Evolutionary conservation across 2,329 filamentous ascomycete species (phyloP), one percentile per base, ranked within the genome.

Genomic region (Ilyonectria sp.): DNA sequence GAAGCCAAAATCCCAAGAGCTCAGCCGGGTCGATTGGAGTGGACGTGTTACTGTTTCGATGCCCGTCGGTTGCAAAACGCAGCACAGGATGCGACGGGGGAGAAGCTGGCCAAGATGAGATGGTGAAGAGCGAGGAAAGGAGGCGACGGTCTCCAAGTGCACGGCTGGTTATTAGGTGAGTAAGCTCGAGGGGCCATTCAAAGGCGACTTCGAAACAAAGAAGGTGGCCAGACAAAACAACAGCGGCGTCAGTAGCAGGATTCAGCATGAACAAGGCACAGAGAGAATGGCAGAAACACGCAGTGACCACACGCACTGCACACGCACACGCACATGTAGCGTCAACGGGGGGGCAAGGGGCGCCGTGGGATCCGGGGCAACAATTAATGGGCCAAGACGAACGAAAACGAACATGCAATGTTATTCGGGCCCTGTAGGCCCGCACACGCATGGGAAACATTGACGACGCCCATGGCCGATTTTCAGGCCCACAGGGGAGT

Each of bases 401-500:
- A 33, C 31, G 31, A 23, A 40, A 49, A 50, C 33, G 31, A 33
- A 29, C 43, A 55, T 47, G 53, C 43, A 62, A 62, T 63, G 60
- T 63, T 63, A 63, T 57, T 61, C 35, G 26, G 49, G 58, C 31
- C 15, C 26, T 40, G 19, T 40, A 47, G 37, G 26, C 26, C 26
- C 6, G 26, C 26, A 6, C 26, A 47, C 31, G 46, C 43, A 52
- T 46, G 50, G 50, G 50, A 53, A 53, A 53, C 50, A 53, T 53
- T 60, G 49, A 55, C 55, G 47, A 52, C 55, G 40, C 62, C 55
- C 49, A 43, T 59, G 62, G 49, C 47, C 63, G 53, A 46, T 61
- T 54, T 63, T 63, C 63, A 63, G 63, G 59, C 63, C 63, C 58
- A 54, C 63, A 31, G 37, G 44, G 44, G 19, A 46, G 13, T 3